These are phyloP conservation scores for Magnolia changhungtana DNA, from an alignment of 164 flowering plant species.

Conservation along the genomic window DNA sequence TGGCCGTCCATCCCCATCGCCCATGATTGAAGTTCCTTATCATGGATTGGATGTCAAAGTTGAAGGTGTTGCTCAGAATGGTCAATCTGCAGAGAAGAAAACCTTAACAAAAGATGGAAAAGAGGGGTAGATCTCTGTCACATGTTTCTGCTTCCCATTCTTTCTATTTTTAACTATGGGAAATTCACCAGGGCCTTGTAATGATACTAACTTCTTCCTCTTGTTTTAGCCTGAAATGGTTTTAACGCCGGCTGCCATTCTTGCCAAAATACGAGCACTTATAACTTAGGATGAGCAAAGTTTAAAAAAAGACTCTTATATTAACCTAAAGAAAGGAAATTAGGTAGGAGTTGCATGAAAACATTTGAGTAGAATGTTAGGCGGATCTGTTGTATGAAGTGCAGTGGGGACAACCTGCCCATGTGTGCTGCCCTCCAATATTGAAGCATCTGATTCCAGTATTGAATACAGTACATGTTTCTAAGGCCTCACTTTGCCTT, in stretches of 20 bases:
- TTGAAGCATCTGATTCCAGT: no score
- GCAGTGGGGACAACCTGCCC: no score
- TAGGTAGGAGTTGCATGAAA: background rate
- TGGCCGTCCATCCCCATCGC: constrained; percentile 64
- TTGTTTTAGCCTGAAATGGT: background rate
- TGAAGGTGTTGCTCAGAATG: constrained; percentile 23
- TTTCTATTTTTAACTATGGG: background rate
- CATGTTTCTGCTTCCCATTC: background rate
- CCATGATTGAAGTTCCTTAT: constrained; percentile 90
- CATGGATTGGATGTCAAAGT: constrained; percentile 54
- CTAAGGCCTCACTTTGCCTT: no score
- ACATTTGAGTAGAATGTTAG: background rate
- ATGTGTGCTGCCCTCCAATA: no score
- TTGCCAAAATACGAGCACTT: background rate
- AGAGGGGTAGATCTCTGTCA: background rate
- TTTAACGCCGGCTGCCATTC: background rate
- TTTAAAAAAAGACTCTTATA: no score
- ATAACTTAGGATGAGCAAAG: no score
- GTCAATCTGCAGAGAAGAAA: constrained; percentile 3
- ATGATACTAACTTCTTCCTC: background rate
- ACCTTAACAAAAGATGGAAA: background rate
- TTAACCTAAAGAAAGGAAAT: no score
- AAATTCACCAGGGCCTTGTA: background rate
- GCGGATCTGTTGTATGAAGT: no score
- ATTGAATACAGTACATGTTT: no score